Evolutionary conservation across 106 monocot species (phyloP), one percentile per base, ranked within the genome.

Genomic region (Dioscorea dumetorum): DNA sequence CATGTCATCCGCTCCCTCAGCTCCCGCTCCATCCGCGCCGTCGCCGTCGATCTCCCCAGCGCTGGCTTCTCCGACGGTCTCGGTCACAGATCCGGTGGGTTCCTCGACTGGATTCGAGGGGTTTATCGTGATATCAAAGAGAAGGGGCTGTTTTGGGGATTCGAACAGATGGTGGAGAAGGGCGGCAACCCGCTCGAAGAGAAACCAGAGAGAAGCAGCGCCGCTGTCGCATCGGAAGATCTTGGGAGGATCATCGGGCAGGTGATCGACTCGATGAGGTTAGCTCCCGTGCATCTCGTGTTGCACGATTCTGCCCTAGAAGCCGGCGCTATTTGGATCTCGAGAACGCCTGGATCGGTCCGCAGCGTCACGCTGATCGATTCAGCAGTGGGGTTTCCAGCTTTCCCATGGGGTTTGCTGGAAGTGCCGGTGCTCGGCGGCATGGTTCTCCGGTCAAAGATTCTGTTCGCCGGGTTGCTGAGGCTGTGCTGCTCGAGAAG

Each of bases 31-130:
- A 17, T 88, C 71, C 88, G 71, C 8, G 64, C 74, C 24, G 73
- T 86, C 28, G 85, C 95, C 58, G 12, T 95, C 70, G 95, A 95
- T 62, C 75, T 88, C 20, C 95, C 95, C 18, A 88, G 91, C 1
- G 69, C 88, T 0, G 91, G 95, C 10, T 86, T 91, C 74, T 95
- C 95, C 11, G 85, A 88, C 13, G 23, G 7, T 5, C 2, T 74
- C 19, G 61, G 33, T 5, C n/a, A 23, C 18, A 23, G 53, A 6
- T 32, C 8, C 49, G 69, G 63, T 24, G 75, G 78, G 11, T n/a
- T 56, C 6, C 19, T 86, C 3, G 66, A 62, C 16, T 57, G 56
- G 71, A 12, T 72, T n/a, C 53, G 65, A 41, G 71, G 62, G 19
- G 34, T 83, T 24, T 86, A 67, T 58, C 49, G 8, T 15, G 79